Base-by-base conservation (phyloP, 2,329 filamentous ascomycete genomes). In the Sordariomycetes sp. region DNA sequence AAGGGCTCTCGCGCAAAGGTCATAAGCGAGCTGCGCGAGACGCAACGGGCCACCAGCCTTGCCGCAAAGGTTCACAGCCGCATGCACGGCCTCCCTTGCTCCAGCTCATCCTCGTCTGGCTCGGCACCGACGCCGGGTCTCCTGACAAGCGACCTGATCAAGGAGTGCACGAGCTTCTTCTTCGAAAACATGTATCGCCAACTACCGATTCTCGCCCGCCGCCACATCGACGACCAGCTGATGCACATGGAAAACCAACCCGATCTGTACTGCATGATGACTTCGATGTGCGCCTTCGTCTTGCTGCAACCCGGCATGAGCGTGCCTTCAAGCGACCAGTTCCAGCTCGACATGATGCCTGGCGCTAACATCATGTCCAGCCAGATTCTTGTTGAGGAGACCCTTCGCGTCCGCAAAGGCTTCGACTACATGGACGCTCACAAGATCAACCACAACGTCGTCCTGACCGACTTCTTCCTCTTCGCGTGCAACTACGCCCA, bases 391-490 rank as follows among this genome's bases (percentile, higher is more conserved):
- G 62, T 86, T 42, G 75, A 83, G 32, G 82, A 87, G 54, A 68
- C 72, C 2, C 51, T 79, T 12, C 67, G 74, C n/a, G 75, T 80
- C 5, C 68, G 77, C 36, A 79, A 77, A 49, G 70, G 71, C 16
- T 72, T 69, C 42, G 75, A 81, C 39, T 75, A 76, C 41, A 61
- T 72, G 21, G 72, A 75, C 33, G n/a, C n/a, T n/a, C n/a, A n/a
- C n/a, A 59, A 59, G 11, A 68, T 75, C 7, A 72, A 64, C 8
- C 53, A 72, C 38, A 74, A 75, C 45, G 70, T 63, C 29, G 54
- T 85, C 10, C 75, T 79, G 38, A 86, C 81, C n/a, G 86, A 80
- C 35, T 86, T 84, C 55, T 87, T 90, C 53, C 54, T 90, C 18
- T 87, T 85, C 46, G 80, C 74, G 24, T 80, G 79, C 38, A 75